These are phyloP conservation scores for Microdochium trichocladiopsis DNA, from an alignment of 2,329 filamentous ascomycete genomes.

Conservation along the genomic window DNA sequence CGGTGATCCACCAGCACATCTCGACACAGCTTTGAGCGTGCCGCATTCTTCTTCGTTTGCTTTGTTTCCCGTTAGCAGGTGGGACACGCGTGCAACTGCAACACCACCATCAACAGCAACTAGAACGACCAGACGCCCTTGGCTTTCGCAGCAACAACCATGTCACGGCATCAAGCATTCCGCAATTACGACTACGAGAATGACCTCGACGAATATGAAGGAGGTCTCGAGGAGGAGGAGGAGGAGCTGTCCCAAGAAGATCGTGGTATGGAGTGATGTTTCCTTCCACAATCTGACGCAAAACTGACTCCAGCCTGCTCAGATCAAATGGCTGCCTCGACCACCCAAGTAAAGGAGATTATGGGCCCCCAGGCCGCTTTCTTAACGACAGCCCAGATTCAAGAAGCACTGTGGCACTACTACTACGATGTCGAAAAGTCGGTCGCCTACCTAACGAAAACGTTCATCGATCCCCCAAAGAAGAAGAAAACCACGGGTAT, in stretches of 20 bases:
- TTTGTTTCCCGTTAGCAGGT: too few relatives aligned
- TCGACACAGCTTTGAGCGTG: too few relatives aligned
- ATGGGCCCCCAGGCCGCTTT: conserved; percentile 55
- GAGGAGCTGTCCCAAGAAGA: conserved; percentile 31
- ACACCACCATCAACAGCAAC: not conserved
- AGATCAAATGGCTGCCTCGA: conserved; percentile 53
- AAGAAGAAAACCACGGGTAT: conserved; percentile 36
- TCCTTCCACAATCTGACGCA: not conserved
- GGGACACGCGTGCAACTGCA: too few relatives aligned
- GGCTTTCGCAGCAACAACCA: conserved; percentile 9
- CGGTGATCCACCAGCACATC: too few relatives aligned
- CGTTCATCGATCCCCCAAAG: conserved; percentile 40
- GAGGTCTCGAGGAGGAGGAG: conserved; percentile 31
- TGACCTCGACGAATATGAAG: conserved; percentile 44
- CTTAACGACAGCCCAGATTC: conserved; percentile 60
- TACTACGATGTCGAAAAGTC: conserved; percentile 89
- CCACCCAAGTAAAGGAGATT: conserved; percentile 55
- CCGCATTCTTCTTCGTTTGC: too few relatives aligned
- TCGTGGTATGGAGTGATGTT: conserved; percentile 12
- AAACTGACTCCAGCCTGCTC: not conserved
- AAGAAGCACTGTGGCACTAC: conserved; percentile 91
- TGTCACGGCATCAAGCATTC: conserved; percentile 40
- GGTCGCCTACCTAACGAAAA: conserved; percentile 70
- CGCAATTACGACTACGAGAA: conserved; percentile 43
- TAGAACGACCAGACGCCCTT: not conserved